A percentile compares a stretch with the other conserved stretches of the same genome.
phyloP scores from a whole-genome alignment of 2,329 filamentous ascomycete genomes.

The Alternaria sp. region DNA sequence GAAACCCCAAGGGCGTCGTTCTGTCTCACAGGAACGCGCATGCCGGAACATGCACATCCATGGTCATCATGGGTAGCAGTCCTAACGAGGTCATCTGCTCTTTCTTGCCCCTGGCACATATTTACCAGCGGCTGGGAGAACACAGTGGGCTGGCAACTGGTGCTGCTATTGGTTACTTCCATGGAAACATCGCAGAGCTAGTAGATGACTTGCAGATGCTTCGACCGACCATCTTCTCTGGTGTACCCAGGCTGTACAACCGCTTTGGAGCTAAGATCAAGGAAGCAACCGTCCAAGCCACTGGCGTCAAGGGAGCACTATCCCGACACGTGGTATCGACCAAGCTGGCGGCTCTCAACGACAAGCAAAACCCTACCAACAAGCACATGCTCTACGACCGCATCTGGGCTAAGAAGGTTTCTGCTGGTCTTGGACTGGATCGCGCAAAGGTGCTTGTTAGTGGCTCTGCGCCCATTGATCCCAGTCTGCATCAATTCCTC shows the following conservation, averaged over 20 bases:
- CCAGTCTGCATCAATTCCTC: constrained; percentile 85
- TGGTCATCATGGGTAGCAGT: constrained; percentile 60
- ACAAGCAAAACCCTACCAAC: constrained; percentile 76
- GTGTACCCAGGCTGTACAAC: constrained; percentile 91
- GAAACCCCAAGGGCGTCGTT: constrained; percentile 81
- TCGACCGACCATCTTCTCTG: constrained; percentile 81
- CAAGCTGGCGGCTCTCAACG: constrained; percentile 80
- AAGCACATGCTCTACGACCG: constrained; percentile 80
- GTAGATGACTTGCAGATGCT: constrained; percentile 91
- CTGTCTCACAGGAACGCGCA: constrained; percentile 83
- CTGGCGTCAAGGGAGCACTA: constrained; percentile 80
- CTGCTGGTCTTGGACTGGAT: constrained; percentile 81
- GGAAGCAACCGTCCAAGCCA: constrained; percentile 76
- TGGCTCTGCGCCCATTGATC: constrained; percentile 90
- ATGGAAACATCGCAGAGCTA: constrained; percentile 83
- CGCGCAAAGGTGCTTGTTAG: constrained; percentile 76
- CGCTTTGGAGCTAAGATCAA: constrained; percentile 85
- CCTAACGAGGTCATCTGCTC: constrained; percentile 74
- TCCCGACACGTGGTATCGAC: constrained; percentile 79
- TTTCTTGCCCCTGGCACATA: constrained; percentile 93
- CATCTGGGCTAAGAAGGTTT: constrained; percentile 90
- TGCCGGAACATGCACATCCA: constrained; percentile 69
- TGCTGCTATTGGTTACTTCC: constrained; percentile 85
- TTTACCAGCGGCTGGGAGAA: constrained; percentile 86
- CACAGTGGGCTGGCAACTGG: constrained; percentile 75